A percentile compares a stretch with the other conserved stretches of the same genome.
Evolutionary conservation across 345 rosid genomes (phyloP).

Genomic region (Populus euphratica): DNA sequence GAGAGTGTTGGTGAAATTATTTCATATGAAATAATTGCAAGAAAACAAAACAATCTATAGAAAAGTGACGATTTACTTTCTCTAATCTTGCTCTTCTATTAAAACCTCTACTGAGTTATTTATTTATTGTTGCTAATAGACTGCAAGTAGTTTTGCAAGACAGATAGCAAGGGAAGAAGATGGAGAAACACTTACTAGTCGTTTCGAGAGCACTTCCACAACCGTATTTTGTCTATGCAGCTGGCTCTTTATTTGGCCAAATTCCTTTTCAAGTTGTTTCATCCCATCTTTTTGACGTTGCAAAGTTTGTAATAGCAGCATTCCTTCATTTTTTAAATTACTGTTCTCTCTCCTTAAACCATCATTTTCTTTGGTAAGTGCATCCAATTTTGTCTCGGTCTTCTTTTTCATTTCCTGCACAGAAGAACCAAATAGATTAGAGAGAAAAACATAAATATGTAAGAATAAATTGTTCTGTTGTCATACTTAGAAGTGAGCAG

Average conservation of each 20-base stretch:
- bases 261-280: neutral
- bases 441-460: neutral
- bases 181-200: neutral
- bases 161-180: neutral
- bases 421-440: neutral
- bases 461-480: no score
- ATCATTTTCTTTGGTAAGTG: neutral
- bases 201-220: neutral
- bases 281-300: neutral
- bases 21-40: no score
- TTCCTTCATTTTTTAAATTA: neutral
- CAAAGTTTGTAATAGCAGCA: neutral
- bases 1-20: no score
- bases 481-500: no score
- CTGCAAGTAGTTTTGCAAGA: neutral
- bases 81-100: neutral
- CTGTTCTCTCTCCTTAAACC: neutral
- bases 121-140: neutral
- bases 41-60: no score
- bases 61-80: neutral
- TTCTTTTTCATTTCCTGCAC: neutral
- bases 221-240: neutral
- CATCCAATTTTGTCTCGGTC: neutral
- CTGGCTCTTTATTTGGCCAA: neutral
- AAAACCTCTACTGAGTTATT: neutral